Percentiles rank a stretch among this genome's conserved stretches.
Conservation (phyloP, 1,284 basidiomycete genomes). For the Tilletiaria anomala region DNA sequence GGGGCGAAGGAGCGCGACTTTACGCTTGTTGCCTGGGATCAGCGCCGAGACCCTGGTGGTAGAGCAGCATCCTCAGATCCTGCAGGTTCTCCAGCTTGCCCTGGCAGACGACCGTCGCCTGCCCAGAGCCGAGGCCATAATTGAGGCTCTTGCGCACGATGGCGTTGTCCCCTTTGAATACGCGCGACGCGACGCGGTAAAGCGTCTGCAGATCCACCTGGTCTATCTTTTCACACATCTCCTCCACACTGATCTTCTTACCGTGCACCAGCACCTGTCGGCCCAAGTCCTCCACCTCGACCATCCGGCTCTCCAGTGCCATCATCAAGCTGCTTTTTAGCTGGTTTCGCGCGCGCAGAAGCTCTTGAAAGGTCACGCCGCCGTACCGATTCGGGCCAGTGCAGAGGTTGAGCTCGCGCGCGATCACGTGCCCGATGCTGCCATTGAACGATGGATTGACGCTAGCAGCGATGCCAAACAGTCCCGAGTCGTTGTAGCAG, state of each 20-base stretch:
- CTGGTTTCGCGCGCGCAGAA: slow-evolving; percentile 84
- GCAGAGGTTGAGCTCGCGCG: slow-evolving; percentile 54
- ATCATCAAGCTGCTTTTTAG: slow-evolving; percentile 85
- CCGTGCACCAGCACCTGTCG: slow-evolving; percentile 75
- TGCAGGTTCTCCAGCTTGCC: slow-evolving; percentile 25
- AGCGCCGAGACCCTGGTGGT: slow-evolving; percentile 18
- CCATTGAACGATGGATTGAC: slow-evolving; percentile 57
- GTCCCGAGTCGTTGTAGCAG: slow-evolving; percentile 83
- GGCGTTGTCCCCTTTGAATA: slow-evolving; percentile 44
- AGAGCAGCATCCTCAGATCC: slow-evolving; percentile 24
- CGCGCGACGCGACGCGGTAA: slow-evolving; percentile 55
- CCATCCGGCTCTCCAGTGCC: slow-evolving; percentile 78
- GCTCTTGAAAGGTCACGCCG: slow-evolving; percentile 53
- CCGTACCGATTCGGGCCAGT: slow-evolving; percentile 40
- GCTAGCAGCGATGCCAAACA: slow-evolving; percentile 86
- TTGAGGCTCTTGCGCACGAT: slow-evolving; percentile 3
- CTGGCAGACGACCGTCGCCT: slow-evolving; percentile 31
- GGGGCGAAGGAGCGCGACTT: too few relatives aligned
- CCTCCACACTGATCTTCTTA: slow-evolving; percentile 67
- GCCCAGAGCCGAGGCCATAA: slow-evolving; percentile 13
- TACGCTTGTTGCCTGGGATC: too few relatives aligned
- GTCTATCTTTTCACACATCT: slow-evolving; percentile 86
- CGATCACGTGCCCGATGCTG: slow-evolving; percentile 66
- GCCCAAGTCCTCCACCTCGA: slow-evolving; percentile 52
- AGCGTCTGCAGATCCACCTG: slow-evolving; percentile 58